phyloP scores from a whole-genome alignment of 441 rosid genomes.

The Croton laevigatus region DNA sequence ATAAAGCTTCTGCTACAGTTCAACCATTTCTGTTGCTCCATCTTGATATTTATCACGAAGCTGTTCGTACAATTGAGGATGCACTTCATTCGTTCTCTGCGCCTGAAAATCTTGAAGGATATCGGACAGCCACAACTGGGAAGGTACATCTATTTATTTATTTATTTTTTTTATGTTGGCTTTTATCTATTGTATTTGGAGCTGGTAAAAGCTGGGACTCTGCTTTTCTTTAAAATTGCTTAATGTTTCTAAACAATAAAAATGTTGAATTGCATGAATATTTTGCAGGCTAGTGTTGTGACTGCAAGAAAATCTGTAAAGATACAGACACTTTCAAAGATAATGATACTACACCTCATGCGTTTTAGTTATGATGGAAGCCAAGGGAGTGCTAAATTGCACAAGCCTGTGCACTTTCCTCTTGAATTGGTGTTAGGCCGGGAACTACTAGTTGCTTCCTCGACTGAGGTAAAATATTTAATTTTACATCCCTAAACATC shows the following conservation, averaged over 20 bases:
- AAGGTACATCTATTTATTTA: constrained; percentile 44
- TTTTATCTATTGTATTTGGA: neutral
- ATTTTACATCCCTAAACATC: neutral
- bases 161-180: neutral
- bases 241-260: neutral
- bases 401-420: constrained; percentile 84
- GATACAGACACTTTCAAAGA: constrained; percentile 78
- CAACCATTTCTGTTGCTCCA: constrained; percentile 87
- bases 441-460: constrained; percentile 60
- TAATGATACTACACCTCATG: constrained; percentile 90
- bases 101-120: constrained; percentile 87
- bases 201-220: neutral
- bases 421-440: constrained; percentile 66
- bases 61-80: constrained; percentile 67
- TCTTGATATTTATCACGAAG: constrained; percentile 78
- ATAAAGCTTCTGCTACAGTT: constrained; percentile 75
- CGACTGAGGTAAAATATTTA: constrained; percentile 46
- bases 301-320: constrained; percentile 77
- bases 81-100: constrained; percentile 79
- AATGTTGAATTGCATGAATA: neutral
- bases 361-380: constrained; percentile 95
- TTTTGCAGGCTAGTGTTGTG: constrained; percentile 68
- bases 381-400: constrained; percentile 89
- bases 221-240: neutral
- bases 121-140: constrained; percentile 69